Conservation (phyloP, 2,329 filamentous ascomycete species). For the Penicillium palitans region DNA sequence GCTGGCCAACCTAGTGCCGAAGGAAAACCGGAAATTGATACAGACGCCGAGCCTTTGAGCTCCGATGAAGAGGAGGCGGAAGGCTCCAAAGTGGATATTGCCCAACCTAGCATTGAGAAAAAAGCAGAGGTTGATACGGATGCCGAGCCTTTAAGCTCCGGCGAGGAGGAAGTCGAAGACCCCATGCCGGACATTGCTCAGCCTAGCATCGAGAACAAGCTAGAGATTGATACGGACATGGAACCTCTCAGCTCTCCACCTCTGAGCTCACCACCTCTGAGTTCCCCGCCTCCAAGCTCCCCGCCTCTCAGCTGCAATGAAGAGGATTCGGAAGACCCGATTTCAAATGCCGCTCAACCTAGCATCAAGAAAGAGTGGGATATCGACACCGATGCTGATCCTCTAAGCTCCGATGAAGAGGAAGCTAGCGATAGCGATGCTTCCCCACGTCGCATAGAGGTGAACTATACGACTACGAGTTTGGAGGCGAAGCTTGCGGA, state of each 20-base stretch:
- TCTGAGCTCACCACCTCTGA: constrained; percentile 27
- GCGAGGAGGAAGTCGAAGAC: constrained; percentile 6
- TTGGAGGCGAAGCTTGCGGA: constrained; percentile 28
- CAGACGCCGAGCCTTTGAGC: constrained; percentile 8
- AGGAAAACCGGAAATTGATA: not conserved
- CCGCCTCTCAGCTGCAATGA: constrained; percentile 14
- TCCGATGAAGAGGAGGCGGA: constrained; percentile 8
- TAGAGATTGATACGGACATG: constrained; percentile 34
- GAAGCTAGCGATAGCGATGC: constrained; percentile 18
- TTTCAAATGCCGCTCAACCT: not conserved
- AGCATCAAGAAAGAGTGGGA: constrained; percentile 5
- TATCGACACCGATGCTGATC: constrained; percentile 39
- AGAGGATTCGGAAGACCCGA: constrained; percentile 22
- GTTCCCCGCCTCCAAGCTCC: not conserved
- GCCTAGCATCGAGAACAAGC: not conserved
- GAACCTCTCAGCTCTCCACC: constrained; percentile 35
- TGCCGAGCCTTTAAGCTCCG: constrained; percentile 2
- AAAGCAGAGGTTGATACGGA: not conserved
- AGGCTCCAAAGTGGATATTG: not conserved
- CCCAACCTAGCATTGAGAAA: not conserved
- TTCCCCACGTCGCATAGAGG: constrained; percentile 7
- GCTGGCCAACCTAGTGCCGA: not conserved
- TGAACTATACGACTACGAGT: constrained; percentile 12
- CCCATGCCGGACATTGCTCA: not conserved
- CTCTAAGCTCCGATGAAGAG: constrained; percentile 37